Conservation (phyloP, 2,329 filamentous ascomycete species). For the Lecanicillium sp. region DNA sequence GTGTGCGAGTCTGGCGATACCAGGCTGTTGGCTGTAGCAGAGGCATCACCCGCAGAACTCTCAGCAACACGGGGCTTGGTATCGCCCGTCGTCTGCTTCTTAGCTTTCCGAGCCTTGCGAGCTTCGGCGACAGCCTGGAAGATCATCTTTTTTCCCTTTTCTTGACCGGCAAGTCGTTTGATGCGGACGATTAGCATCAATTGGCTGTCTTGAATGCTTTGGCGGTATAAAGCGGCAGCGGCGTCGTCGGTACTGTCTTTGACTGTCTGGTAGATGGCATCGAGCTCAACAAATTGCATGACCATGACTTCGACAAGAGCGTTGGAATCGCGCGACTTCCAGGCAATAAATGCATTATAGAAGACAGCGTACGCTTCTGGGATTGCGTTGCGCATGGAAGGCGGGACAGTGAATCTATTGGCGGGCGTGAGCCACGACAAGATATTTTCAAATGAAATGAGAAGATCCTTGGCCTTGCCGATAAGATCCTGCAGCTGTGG, state of each 20-base stretch:
- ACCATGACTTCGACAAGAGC: constrained; percentile 78
- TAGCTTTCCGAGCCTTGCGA: constrained; percentile 56
- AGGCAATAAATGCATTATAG: constrained; percentile 72
- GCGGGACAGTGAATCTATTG: constrained; percentile 62
- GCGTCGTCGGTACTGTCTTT: constrained; percentile 70
- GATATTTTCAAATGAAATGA: constrained; percentile 72
- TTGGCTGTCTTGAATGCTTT: constrained; percentile 77
- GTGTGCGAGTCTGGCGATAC: constrained; percentile 41
- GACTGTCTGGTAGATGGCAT: constrained; percentile 77
- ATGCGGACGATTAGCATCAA: constrained; percentile 73
- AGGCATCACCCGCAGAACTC: constrained; percentile 31
- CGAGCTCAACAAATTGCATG: constrained; percentile 77
- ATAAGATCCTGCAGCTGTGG: constrained; percentile 65
- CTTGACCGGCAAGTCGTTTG: constrained; percentile 67
- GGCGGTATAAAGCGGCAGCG: constrained; percentile 68
- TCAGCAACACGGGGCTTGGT: constrained; percentile 63
- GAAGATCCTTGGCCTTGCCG: constrained; percentile 67
- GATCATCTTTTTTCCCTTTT: constrained; percentile 66
- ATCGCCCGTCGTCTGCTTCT: constrained; percentile 61
- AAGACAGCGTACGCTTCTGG: constrained; percentile 68
- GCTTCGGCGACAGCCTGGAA: constrained; percentile 69
- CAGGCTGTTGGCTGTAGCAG: constrained; percentile 31
- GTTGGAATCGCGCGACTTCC: constrained; percentile 75
- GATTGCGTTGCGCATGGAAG: constrained; percentile 55
- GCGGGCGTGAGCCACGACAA: constrained; percentile 57